Evolutionary conservation across 495 filamentous ascomycete species (phyloP), one percentile per base, ranked within the genome.

Genomic region (Neurospora pannonica): DNA sequence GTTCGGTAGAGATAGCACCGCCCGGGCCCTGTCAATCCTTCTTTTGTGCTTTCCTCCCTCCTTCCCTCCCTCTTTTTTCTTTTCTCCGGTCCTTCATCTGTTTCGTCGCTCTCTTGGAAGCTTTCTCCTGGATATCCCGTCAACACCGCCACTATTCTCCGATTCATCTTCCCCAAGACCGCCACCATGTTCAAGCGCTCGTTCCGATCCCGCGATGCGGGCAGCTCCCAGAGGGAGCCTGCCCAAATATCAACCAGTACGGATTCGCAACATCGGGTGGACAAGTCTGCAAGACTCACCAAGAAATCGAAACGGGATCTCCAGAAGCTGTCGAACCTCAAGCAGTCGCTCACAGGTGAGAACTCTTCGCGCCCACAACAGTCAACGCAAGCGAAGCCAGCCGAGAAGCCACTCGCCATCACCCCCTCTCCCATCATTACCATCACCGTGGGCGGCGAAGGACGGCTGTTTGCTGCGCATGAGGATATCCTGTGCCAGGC

Each of bases 401-500:
- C 78, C 75, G 83, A 81, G 72, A 78, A 80, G 73, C 76, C 78
- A 72, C 67, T 82, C 77, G 81, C 81, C 42, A 67, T 67, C 31
- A 67, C 54, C 11, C 82, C 90, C 74, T 93, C 92, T 75, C 91
- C 93, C 76, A 95, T 97, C 83, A 84, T 97, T 81, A 95, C 93
- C 71, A 85, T 97, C 78, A 87, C 92, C 78, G 90, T 97, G 77
- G 93, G 94, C 40, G 84, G 82, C 70, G 94, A 97, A 74, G 89
- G 90, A 80, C 92, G 94, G 76, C 87, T 97, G 81, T 98, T 98
- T 86, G 93, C 93, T 46, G 94, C 94, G 70, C 95, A 97, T 84
- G 92, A 94, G 86, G 90, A 94, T 79, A 90, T 97, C 80, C 89
- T 98, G 71, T 88, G 87, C 83, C 85, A 90, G 79, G 93, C 94